These are phyloP conservation scores for Hyphopichia buzzinii DNA, from an alignment of 1,139 yeast species.

Conservation along the genomic window DNA sequence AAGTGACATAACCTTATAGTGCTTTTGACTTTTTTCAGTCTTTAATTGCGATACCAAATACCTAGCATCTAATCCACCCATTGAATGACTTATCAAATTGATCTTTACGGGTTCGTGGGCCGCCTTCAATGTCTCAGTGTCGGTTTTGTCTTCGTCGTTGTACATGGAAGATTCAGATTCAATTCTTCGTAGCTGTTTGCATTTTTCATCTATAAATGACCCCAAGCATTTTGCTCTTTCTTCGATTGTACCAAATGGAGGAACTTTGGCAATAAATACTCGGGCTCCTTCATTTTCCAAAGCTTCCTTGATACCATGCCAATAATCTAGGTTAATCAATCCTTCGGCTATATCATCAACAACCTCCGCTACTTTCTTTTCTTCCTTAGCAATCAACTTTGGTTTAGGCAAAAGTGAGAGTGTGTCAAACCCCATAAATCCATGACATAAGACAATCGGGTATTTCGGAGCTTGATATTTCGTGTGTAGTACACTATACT, in stretches of 20 bases:
- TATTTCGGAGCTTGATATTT: conserved; percentile 38
- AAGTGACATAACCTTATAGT: conserved; percentile 62
- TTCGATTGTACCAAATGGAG: conserved; percentile 76
- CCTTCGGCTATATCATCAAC: conserved; percentile 16
- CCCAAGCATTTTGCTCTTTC: conserved; percentile 64
- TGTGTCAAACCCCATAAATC: conserved; percentile 76
- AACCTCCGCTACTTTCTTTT: conserved; percentile 12
- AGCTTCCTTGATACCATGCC: conserved; percentile 74
- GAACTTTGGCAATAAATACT: conserved; percentile 74
- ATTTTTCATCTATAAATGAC: conserved; percentile 46
- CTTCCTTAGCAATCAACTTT: conserved; percentile 6
- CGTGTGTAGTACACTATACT: conserved; percentile 14
- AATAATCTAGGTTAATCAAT: conserved; percentile 59
- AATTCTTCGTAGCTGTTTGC: conserved; percentile 27
- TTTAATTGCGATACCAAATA: conserved; percentile 62
- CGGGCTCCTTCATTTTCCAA: conserved; percentile 61
- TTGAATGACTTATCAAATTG: conserved; percentile 85
- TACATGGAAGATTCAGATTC: conserved; percentile 30
- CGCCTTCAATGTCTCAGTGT: conserved; percentile 12
- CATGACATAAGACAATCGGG: conserved; percentile 83
- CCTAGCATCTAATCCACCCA: conserved; percentile 91
- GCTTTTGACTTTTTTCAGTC: conserved; percentile 18
- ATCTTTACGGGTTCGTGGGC: conserved; percentile 43
- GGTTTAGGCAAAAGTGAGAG: conserved; percentile 47
- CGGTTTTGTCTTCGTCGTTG: conserved; percentile 10